phyloP scores from a whole-genome alignment of 306 rosid genomes.

The Acacia melanoxylon region DNA sequence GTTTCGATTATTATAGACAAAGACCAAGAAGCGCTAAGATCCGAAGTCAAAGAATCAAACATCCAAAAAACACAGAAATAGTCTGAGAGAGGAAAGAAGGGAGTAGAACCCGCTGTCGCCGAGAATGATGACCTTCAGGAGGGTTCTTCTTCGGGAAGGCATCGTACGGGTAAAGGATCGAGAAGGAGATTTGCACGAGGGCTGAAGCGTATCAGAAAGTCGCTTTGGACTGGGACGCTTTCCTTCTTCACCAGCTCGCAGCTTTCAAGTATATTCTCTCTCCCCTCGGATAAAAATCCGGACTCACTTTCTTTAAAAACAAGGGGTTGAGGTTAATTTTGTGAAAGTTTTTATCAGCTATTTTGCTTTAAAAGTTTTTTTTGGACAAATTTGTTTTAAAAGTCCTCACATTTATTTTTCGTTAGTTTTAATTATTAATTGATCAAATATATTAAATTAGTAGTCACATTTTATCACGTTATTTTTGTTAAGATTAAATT shows the following conservation, averaged over 20 bases:
- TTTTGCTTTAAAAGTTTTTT: no score
- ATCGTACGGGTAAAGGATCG: conserved; percentile 41
- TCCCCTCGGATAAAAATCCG: neutral
- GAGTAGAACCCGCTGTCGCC: conserved; percentile 89
- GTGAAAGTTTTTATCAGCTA: no score
- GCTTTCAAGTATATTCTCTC: neutral
- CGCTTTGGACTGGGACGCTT: neutral
- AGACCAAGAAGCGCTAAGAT: conserved; percentile 15
- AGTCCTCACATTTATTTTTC: no score
- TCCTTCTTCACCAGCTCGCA: neutral
- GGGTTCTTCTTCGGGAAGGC: conserved; percentile 99
- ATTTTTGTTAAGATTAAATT: no score
- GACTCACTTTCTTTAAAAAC: neutral
- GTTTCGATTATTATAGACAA: neutral
- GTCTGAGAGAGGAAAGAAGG: neutral
- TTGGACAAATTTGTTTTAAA: fast-evolving
- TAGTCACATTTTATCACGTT: fast-evolving
- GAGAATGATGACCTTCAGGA: conserved; percentile 96
- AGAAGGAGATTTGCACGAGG: conserved; percentile 24
- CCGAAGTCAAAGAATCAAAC: conserved; percentile 11
- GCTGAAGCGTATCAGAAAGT: conserved; percentile 1
- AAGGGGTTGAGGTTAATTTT: no score
- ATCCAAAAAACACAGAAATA: neutral
- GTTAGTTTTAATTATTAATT: no score
- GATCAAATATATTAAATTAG: fast-evolving